Base-by-base conservation (phyloP, 495 filamentous ascomycete species). In the Tirmania nivea region DNA sequence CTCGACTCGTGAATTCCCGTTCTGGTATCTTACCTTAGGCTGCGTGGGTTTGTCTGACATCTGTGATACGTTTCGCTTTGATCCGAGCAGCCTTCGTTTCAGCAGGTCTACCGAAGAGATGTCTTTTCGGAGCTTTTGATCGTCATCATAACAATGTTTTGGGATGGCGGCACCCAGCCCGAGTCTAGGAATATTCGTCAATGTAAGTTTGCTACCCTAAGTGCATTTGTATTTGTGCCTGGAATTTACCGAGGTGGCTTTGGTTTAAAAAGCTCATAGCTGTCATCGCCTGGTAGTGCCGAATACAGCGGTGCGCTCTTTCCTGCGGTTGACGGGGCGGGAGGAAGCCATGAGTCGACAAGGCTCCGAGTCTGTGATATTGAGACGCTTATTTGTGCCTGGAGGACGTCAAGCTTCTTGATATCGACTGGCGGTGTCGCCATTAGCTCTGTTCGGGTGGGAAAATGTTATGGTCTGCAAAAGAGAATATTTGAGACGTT, bases 111-210 rank as follows among this genome's bases (percentile, higher is more conserved):
- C 67, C 10, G 64, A 58, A 19, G 64, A 62, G 17, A 68, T 60
- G 49, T 63, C 62, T 52, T 60, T 65, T 16, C 64, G 63, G 35
- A 55, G 48, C 50, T 65, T 66, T 39, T 65, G 60, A 56, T 66
- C 66, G 37, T 65, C 66, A 25, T 64, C 59, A 16, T 68, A 45
- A 50, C 63, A 65, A 45, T 70, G 57, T 52, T 65, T 60, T 34
- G 71, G 70, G 50, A 75, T 57, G 53, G 67, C 52, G 20, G 67
- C 67, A 16, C 70, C 69, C 4, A 73, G 61, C 1, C 73, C 73
- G 25, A 73, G 63, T 50, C 69, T 69, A 39, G 39, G 21, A 7
- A 7, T 31, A 31, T 3, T 31, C 25, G 25, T 31, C 25, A 31
- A 7, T 31, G 25, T 31, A 31, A 31, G 25, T 31, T 31, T 31